Evolutionary conservation across 129 eudicot genomes (phyloP).

Genomic region (Flaveria brownii): DNA sequence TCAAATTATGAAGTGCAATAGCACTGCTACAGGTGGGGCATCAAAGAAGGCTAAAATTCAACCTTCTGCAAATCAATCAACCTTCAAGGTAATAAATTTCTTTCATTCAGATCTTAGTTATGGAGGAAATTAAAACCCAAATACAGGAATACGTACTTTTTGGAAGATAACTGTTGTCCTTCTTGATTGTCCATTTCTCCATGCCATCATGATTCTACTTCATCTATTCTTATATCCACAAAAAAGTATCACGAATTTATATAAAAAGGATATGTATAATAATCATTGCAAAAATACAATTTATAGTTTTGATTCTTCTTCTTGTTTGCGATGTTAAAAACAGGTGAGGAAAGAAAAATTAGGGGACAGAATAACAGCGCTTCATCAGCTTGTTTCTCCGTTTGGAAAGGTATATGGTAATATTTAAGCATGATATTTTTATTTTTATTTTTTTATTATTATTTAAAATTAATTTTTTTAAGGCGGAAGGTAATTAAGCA

Average conservation of each 20-base stretch:
- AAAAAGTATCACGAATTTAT: conserved; percentile 10
- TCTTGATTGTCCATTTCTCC: conserved; percentile 38
- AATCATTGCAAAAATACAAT: conserved; percentile 45
- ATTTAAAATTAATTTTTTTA: too few species aligned
- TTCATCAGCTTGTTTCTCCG: conserved; percentile 95
- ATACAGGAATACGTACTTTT: conserved; percentile 5
- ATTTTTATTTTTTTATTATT: too few species aligned
- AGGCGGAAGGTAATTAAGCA: neutral
- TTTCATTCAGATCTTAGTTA: too few species aligned
- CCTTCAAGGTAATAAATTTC: conserved; percentile 39
- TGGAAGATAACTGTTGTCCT: conserved; percentile 44
- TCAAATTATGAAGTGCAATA: conserved; percentile 59
- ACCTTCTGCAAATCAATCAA: conserved; percentile 55
- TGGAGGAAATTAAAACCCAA: too few species aligned
- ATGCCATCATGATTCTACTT: conserved; percentile 32
- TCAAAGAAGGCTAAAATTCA: conserved; percentile 86
- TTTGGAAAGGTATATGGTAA: conserved; percentile 78
- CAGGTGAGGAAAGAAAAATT: conserved; percentile 95
- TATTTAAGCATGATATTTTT: conserved; percentile 7
- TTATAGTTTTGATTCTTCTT: conserved; percentile 39
- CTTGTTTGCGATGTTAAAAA: conserved; percentile 40
- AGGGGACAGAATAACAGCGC: conserved; percentile 91
- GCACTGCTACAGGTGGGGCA: conserved; percentile 74
- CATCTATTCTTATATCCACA: conserved; percentile 47
- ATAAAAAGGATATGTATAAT: conserved; percentile 11